Base-by-base conservation (phyloP, 2,329 filamentous ascomycete genomes). In the Fusarium citri region DNA sequence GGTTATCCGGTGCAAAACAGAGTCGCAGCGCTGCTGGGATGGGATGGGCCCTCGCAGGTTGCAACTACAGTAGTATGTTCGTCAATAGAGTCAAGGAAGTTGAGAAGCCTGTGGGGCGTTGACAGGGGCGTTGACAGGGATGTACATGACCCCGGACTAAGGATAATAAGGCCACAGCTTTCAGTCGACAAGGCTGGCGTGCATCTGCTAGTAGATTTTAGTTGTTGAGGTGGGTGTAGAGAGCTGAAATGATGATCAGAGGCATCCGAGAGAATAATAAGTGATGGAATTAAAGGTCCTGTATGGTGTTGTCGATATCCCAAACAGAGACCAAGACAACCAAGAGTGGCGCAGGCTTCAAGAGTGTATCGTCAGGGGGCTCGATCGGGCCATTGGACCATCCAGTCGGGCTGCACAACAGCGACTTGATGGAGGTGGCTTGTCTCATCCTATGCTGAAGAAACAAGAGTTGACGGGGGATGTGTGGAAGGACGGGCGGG, bases 371-470 rank as follows among this genome's bases (percentile, higher is more conserved):
- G 70, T 64, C 66, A 71, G 70, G 72, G 72, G 69, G 64, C 63
- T 68, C 72, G 72, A 74, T 75, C 73, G 64, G 70, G 61, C 66
- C 73, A 74, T 68, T 73, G 70, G 63, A 72, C 73, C 70, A 49
- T 66, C 70, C 70, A 75, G 63, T 75, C 62, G 64, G 73, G 66
- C 72, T 75, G 70, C 72, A 73, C 72, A 71, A 62, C 70, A 74
- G 73, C 45, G 58, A 66, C 59, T 64, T 59, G 62, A 61, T 69
- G 66, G 59, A 75, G 59, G 64, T 76, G 74, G 74, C 74, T 75
- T 76, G 74, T 76, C 74, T 76, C 72, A 76, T 73, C 61, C 66
- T 64, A 56, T 53, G 49, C 64, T 69, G 73, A 69, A 72, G 73
- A 74, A 70, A 74, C 60, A 74, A 74, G 71, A 71, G 66, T 56